Percentiles rank a stretch among this genome's conserved stretches.
Evolutionary conservation across 2,329 filamentous ascomycete species (phyloP).

Genomic region (Basipetospora chlamydospora): DNA sequence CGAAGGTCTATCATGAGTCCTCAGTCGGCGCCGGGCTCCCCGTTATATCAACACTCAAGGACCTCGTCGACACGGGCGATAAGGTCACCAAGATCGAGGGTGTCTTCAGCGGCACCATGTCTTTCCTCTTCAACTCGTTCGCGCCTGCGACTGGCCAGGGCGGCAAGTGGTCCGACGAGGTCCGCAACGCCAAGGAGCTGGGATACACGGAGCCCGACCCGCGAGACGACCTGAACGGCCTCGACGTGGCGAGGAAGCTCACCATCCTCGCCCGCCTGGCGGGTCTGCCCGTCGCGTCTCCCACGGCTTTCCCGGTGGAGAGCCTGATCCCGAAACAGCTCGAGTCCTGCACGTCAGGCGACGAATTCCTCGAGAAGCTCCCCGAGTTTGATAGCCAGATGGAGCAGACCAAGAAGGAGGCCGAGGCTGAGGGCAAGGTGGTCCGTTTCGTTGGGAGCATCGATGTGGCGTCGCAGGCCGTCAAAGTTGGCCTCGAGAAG

Average conservation of each 20-base stretch:
- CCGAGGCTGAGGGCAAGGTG: constrained; percentile 77
- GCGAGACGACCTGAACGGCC: constrained; percentile 71
- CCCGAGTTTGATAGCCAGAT: constrained; percentile 78
- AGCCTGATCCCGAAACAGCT: constrained; percentile 82
- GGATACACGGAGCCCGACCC: constrained; percentile 89
- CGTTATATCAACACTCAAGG: constrained; percentile 83
- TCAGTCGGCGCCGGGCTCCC: constrained; percentile 88
- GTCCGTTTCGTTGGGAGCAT: constrained; percentile 90
- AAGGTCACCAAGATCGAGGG: constrained; percentile 86
- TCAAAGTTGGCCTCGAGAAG: constrained; percentile 86
- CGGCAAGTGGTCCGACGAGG: constrained; percentile 80
- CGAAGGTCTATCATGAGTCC: constrained; percentile 88
- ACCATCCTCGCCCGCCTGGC: constrained; percentile 83
- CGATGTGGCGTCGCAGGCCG: constrained; percentile 62
- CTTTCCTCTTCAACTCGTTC: constrained; percentile 96
- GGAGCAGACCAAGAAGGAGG: constrained; percentile 75
- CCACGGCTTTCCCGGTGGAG: constrained; percentile 84
- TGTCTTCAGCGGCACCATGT: constrained; percentile 95
- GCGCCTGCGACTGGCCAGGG: constrained; percentile 63
- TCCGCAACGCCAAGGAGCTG: constrained; percentile 79
- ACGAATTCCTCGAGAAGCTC: constrained; percentile 73
- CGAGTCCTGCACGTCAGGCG: constrained; percentile 58
- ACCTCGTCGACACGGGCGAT: constrained; percentile 89
- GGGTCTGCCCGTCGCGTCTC: constrained; percentile 67
- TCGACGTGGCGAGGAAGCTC: constrained; percentile 88